These are phyloP conservation scores for Echinosophora koreensis DNA, from an alignment of 306 rosid species.

Conservation along the genomic window DNA sequence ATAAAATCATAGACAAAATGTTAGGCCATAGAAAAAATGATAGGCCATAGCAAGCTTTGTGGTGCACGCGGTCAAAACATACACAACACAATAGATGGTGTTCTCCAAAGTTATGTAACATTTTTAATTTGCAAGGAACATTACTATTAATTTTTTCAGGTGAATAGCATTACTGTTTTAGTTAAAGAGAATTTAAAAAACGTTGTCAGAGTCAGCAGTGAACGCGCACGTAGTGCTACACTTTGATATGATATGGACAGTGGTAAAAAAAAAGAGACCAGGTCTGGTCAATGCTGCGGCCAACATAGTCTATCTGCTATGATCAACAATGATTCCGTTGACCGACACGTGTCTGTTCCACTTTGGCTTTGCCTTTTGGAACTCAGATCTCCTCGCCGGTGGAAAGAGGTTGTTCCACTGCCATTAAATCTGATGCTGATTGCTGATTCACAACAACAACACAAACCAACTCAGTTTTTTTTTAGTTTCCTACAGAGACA, in stretches of 20 bases:
- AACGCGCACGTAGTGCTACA: not conserved
- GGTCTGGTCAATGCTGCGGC: slow-evolving; percentile 40
- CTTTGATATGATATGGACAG: not conserved
- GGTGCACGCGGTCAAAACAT: not conserved
- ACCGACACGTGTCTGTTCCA: slow-evolving; percentile 41
- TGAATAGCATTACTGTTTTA: too few species aligned
- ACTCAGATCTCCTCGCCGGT: slow-evolving; percentile 30
- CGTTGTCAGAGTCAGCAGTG: slow-evolving; percentile 39
- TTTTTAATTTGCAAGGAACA: too few species aligned
- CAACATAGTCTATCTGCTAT: not conserved
- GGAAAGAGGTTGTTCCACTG: slow-evolving; percentile 35
- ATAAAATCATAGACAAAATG: not conserved
- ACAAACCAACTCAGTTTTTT: not conserved
- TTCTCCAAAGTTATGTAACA: not conserved
- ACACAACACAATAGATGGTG: not conserved
- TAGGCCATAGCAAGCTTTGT: not conserved
- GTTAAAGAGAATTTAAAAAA: not conserved
- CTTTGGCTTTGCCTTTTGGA: not conserved
- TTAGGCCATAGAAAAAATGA: not conserved
- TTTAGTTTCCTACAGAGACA: not conserved
- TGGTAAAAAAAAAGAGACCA: not conserved
- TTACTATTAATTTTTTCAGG: too few species aligned
- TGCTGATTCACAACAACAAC: not conserved
- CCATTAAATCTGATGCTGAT: slow-evolving; percentile 14
- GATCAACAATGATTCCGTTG: not conserved